phyloP scores from a whole-genome alignment of 768 basidiomycete genomes.

The Hebeloma cylindrosporum region DNA sequence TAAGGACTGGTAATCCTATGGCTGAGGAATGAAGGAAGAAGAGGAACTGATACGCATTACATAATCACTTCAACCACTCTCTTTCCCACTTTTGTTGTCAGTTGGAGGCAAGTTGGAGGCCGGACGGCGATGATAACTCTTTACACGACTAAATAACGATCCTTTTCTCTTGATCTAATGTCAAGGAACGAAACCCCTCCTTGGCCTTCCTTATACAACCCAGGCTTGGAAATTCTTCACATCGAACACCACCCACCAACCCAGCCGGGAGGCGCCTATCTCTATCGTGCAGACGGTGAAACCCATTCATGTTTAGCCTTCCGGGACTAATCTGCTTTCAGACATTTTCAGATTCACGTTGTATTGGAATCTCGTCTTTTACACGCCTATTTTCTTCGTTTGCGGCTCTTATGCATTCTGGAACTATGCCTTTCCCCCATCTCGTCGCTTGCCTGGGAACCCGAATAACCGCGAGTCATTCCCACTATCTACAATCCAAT shows the following conservation, averaged over 20 bases:
- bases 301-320: background rate
- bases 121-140: too few relatives aligned
- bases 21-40: too few relatives aligned
- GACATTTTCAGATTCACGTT: slow-evolving; percentile 55
- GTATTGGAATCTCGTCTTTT: slow-evolving; percentile 52
- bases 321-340: slow-evolving; percentile 17
- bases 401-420: slow-evolving; percentile 52
- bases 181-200: slow-evolving; percentile 26
- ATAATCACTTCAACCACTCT: too few relatives aligned
- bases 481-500: slow-evolving; percentile 10
- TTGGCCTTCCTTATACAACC: slow-evolving; percentile 55
- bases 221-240: slow-evolving; percentile 47
- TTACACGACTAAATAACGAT: too few relatives aligned
- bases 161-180: too few relatives aligned
- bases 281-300: slow-evolving; percentile 41
- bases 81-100: too few relatives aligned
- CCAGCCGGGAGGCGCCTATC: slow-evolving; percentile 43
- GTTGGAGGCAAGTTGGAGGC: too few relatives aligned
- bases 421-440: slow-evolving; percentile 51
- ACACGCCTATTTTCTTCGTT: slow-evolving; percentile 48
- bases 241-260: slow-evolving; percentile 39
- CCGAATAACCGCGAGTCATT: slow-evolving; percentile 12
- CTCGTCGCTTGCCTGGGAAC: slow-evolving; percentile 9
- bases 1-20: too few relatives aligned
- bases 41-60: too few relatives aligned